Evolutionary conservation across 345 rosid genomes (phyloP), one percentile per base, ranked within the genome.

Genomic region (Toxicodendron radicans): DNA sequence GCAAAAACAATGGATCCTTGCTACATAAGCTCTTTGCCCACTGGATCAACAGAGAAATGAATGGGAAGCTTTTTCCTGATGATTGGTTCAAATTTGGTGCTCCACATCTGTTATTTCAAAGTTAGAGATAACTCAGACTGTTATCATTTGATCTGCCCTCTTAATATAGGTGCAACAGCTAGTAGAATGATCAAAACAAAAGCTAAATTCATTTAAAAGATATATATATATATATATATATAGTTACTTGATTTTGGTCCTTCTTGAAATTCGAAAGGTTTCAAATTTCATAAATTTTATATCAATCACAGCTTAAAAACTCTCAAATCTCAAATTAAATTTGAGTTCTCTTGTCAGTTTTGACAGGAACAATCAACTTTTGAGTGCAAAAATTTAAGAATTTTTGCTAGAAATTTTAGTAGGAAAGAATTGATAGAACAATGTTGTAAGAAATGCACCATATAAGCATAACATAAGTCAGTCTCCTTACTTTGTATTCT

Each of bases 1-100:
- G 32, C 21, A 72, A 57, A 71, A 68, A 16, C 51, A 66, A n/a
- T n/a, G 59, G 59, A 64, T 65, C 33, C 60, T 68, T 58, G 18
- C 84, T 91, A 94, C 97, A 95, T 92, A 74, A 92, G 68, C 78
- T 95, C 92, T 3, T 86, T 83, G 65, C 97, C 94, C 32, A 90
- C 92, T 0, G 97, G 97, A 83, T 95, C 91, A 71, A 95, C 89
- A 49, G 90, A 81, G 79, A 84, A 91, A 80, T 88, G 89, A 72
- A 92, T 52, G 12, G 80, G 70, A 78, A 86, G 74, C 10, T 80
- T 60, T 79, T 80, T 90, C 80, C 62, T 79, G 70, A 82, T 73
- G 68, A 88, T 81, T 17, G 77, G 81, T 79, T 83, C 83, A 58
- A 95, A 87, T 46, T 87, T 85, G 73, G 83, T 82, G 78, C 79